Base-by-base conservation (phyloP, 1,284 basidiomycete species). In the Cryptococcus sp. region DNA sequence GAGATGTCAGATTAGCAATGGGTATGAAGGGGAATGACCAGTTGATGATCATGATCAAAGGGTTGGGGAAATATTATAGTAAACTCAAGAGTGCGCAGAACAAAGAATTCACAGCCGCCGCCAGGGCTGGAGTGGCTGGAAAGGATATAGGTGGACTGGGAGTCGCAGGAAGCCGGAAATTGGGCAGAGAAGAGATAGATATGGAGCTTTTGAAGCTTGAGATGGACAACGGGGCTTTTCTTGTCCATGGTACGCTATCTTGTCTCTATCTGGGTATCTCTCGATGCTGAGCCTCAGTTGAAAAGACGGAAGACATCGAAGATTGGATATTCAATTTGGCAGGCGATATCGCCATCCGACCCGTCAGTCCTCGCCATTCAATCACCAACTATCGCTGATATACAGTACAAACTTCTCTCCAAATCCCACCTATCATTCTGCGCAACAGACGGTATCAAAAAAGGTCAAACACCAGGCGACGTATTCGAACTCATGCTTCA, bases 281-380 rank as follows among this genome's bases (percentile, higher is more conserved):
- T 49, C 24, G 16, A 18, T 13, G n/a, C 23, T 19, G 10, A 28
- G 13, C 13, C 7, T 22, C 34, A 76, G 75, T 74, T 7, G 74
- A 76, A 24, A 69, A 63, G 43, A 71, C 70, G 2, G 70, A 70
- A 37, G 74, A 75, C 31, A 59, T 75, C 21, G 68, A 72, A 48
- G 70, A 71, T 50, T 74, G 71, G 72, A 51, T 76, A 3, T 72
- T 62, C 55, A 76, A 74, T 45, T 61, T 75, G 13, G 61, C 70
- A 1, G 72, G 64, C 1, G 75, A 76, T 50, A 54, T 76, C 2
- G 75, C 75, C 2, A 44, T 73, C 4, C 63, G 73, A 28, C 75
- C 74, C 0, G 73, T 75, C 51, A 48, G 70, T 61, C n/a, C 7
- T 22, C 11, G 21, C 16, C n/a, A 40, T 2, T 18, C 24, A 4